Evolutionary conservation across 257 asterid species (phyloP), one percentile per base, ranked within the genome.

Genomic region (Dorcoceras hygrometricum): DNA sequence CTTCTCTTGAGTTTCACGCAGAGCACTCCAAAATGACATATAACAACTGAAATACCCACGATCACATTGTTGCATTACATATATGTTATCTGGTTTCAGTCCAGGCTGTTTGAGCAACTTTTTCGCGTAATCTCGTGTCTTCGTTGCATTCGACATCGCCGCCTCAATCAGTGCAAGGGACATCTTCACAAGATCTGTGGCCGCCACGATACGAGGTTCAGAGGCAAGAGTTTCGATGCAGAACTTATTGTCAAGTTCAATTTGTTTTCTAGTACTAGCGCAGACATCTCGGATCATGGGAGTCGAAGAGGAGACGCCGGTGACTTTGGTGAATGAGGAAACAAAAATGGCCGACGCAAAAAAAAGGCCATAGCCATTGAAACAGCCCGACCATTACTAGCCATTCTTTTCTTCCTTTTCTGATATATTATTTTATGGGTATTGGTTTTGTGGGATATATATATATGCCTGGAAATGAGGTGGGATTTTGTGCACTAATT

Each of bases 11-110:
- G 67, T 32, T 14, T 74, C 79, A 23, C 2, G 2, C 2, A 62
- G 4, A 8, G 79, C 77, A 59, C 77, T 58, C 0, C 11, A 20
- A 16, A 74, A 53, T 0, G 75, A 71, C 0, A 0, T 1, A n/a
- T 64, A 4, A 1, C 29, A 50, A 12, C 2, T 0, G 6, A 36
- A 43, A 11, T 63, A 75, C 2, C 77, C 66, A 3, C 0, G 0
- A 2, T 67, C 36, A 67, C 82, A 71, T 8, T 23, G 46, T 19
- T 53, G 6, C 14, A 78, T 28, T 5, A 54, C 70, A 2, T 5
- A 46, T 32, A 24, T 62, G 23, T 51, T 0, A 6, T 61, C 7
- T 8, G 50, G n/a, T 0, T 8, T 23, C 7, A 8, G 25, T 9
- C 6, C 36, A 0, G 29, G 1, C 25, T 27, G 25, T 14, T 64